Evolutionary conservation across 768 basidiomycete genomes (phyloP).

Genomic region (Pisolithus orientalis): DNA sequence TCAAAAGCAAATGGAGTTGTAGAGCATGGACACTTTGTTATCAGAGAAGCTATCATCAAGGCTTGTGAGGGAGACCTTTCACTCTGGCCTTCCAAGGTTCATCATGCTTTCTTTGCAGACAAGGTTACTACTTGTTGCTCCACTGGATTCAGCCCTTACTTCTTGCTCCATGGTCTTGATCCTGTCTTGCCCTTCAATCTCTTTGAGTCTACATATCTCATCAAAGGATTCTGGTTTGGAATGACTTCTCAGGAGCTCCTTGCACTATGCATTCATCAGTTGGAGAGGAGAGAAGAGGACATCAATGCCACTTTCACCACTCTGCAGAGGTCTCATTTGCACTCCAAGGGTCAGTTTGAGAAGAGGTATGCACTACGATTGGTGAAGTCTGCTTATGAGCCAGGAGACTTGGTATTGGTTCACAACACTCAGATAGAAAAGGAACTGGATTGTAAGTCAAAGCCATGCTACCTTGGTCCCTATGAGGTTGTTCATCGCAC

Average conservation of each 20-base stretch:
- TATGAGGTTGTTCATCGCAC: too few species aligned
- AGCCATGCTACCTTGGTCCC: too few species aligned
- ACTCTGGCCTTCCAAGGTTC: conserved; percentile 19
- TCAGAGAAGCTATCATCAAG: conserved; percentile 28
- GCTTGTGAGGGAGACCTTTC: conserved; percentile 11
- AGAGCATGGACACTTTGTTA: conserved; percentile 26
- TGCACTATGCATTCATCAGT: conserved; percentile 15
- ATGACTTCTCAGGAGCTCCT: conserved; percentile 16
- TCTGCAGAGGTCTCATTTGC: too few species aligned
- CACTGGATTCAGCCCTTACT: conserved; percentile 20
- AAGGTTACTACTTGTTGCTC: conserved; percentile 11
- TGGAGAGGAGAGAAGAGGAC: conserved; percentile 9
- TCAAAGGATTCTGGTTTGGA: conserved; percentile 8
- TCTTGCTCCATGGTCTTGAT: conserved; percentile 16
- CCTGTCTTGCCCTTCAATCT: conserved; percentile 25
- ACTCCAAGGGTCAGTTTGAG: too few species aligned
- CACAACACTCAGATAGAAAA: too few species aligned
- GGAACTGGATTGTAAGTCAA: too few species aligned
- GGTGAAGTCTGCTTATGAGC: too few species aligned
- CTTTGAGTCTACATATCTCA: conserved; percentile 26
- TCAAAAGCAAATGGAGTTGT: conserved; percentile 32
- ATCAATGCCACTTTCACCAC: too few species aligned
- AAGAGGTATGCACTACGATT: too few species aligned
- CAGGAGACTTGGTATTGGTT: too few species aligned
- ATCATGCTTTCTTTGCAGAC: conserved; percentile 20